phyloP scores from a whole-genome alignment of 208 protist species.

The Leishmania mexicana region DNA sequence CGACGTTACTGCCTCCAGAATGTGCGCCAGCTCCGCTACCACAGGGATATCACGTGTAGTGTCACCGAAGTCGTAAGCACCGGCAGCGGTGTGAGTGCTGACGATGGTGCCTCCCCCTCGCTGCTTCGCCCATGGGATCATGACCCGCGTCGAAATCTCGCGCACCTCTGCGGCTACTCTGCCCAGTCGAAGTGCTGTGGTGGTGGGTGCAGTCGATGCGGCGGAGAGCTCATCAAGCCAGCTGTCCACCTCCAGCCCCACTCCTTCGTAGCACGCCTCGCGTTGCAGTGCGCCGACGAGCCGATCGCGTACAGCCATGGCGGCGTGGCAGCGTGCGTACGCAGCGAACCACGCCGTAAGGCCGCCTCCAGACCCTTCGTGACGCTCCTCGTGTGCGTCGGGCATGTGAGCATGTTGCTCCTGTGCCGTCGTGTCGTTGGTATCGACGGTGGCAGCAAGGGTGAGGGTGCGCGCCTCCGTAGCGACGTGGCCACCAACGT shows the following conservation, averaged over 20 bases:
- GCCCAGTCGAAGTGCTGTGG: background rate
- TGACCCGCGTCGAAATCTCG: conserved; percentile 3
- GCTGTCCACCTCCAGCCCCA: conserved; percentile 21
- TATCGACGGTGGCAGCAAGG: background rate
- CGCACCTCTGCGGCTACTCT: background rate
- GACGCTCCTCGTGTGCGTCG: background rate
- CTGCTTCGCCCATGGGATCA: background rate
- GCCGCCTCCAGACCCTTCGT: background rate
- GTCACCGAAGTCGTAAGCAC: background rate
- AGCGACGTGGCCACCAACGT: background rate
- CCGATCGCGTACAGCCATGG: background rate
- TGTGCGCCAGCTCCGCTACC: background rate
- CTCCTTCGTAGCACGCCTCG: conserved; percentile 25
- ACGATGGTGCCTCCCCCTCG: background rate
- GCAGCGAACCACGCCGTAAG: conserved; percentile 22
- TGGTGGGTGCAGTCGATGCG: background rate
- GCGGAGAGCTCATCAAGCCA: conserved; percentile 15
- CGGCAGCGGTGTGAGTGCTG: background rate
- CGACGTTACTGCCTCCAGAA: conserved; percentile 1
- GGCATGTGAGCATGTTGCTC: background rate
- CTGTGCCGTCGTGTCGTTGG: background rate
- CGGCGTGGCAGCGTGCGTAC: background rate
- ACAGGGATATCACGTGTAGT: background rate
- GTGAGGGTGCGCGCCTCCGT: background rate
- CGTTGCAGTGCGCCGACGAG: conserved; percentile 10